phyloP scores from a whole-genome alignment of 2,329 filamentous ascomycete species.

The Emmonsiellopsis sp. region DNA sequence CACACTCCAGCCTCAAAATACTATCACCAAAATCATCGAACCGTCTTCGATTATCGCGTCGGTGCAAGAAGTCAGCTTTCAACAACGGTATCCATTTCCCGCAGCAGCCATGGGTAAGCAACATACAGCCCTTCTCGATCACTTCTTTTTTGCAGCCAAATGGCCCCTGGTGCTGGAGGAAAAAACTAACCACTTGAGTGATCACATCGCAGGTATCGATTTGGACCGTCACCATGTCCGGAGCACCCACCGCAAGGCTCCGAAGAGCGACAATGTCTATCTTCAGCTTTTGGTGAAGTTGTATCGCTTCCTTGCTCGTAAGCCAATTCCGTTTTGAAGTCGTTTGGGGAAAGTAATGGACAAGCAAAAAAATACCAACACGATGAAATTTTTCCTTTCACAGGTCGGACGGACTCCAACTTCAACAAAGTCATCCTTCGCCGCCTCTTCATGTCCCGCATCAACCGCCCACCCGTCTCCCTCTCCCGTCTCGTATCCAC shows the following conservation, averaged over 20 bases:
- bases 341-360: slow-evolving; percentile 5
- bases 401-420: slow-evolving; percentile 87
- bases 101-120: slow-evolving; percentile 38
- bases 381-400: neutral
- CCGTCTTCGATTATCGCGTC: slow-evolving; percentile 7
- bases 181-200: neutral
- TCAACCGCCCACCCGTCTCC: slow-evolving; percentile 93
- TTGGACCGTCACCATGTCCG: slow-evolving; percentile 55
- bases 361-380: slow-evolving; percentile 7
- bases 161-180: neutral
- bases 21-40: neutral
- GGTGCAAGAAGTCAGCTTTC: slow-evolving; percentile 15
- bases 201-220: slow-evolving; percentile 40
- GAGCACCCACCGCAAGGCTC: slow-evolving; percentile 75
- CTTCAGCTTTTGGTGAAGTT: slow-evolving; percentile 96
- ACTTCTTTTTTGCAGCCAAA: neutral
- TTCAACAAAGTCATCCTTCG: slow-evolving; percentile 99
- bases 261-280: slow-evolving; percentile 98
- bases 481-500: slow-evolving; percentile 79
- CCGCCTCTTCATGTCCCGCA: slow-evolving; percentile 96
- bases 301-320: slow-evolving; percentile 94
- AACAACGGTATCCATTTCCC: slow-evolving; percentile 27
- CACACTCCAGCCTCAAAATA: slow-evolving; percentile 18
- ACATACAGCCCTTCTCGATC: neutral
- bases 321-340: slow-evolving; percentile 34